Percentiles rank a stretch among this genome's conserved stretches.
Conservation (phyloP, 108 stramenopile genomes). For the Cylindrotheca fusiformis region DNA sequence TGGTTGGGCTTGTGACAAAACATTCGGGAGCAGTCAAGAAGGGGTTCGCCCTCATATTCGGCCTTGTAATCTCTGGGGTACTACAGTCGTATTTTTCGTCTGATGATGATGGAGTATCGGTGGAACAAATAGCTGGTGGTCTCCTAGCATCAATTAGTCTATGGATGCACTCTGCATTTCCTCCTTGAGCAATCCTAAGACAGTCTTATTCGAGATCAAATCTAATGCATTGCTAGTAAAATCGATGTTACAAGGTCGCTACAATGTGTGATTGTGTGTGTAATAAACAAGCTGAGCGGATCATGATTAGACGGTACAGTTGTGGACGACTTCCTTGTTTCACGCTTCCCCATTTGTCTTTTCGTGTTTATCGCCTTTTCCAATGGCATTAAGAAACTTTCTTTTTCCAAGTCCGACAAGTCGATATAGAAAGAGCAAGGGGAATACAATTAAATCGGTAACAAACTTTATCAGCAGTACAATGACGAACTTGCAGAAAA, state of each 20-base stretch:
- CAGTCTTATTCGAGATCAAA: too few species aligned
- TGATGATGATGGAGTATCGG: constrained; percentile 34
- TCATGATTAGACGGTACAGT: too few species aligned
- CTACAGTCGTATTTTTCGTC: constrained; percentile 34
- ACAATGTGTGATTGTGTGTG: too few species aligned
- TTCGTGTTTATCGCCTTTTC: constrained; percentile 4
- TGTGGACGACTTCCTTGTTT: too few species aligned
- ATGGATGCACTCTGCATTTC: constrained; percentile 56
- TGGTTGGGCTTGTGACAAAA: constrained; percentile 88
- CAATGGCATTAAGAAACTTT: constrained; percentile 34
- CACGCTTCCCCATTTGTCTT: constrained; percentile 14
- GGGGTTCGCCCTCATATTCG: constrained; percentile 82
- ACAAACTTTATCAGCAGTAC: constrained; percentile 68
- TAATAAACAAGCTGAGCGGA: too few species aligned
- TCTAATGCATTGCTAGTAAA: too few species aligned
- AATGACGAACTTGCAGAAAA: constrained; percentile 59
- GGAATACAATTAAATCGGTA: constrained; percentile 65
- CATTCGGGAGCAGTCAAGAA: constrained; percentile 79
- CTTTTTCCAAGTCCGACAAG: constrained; percentile 39
- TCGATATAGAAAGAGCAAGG: constrained; percentile 53
- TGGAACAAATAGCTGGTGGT: constrained; percentile 55
- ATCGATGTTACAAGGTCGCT: too few species aligned
- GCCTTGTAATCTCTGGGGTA: constrained; percentile 64
- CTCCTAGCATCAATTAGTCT: constrained; percentile 51
- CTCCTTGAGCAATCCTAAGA: constrained; percentile 12